Base-by-base conservation (phyloP, 2,329 filamentous ascomycete species). In the Albophoma yamanashiensis region DNA sequence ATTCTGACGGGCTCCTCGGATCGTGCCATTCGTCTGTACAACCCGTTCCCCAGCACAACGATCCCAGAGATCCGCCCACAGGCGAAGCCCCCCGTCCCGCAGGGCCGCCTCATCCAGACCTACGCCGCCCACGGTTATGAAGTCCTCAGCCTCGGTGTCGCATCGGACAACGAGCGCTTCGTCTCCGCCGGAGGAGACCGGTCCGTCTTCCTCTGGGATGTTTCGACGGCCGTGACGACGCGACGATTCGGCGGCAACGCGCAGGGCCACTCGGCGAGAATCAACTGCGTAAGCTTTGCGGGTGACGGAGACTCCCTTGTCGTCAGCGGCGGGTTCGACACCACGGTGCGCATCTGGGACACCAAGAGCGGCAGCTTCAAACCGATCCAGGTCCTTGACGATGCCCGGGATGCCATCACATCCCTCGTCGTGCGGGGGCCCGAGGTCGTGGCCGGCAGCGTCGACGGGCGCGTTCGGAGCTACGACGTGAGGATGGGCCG, bases 121-220 rank as follows among this genome's bases (percentile, higher is more conserved):
- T 99, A 96, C 76, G 79, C 86, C 42, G 91, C 89, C 2, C 94
- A 99, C 75, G 92, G 91, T 65, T 96, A 99, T 77, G 89, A 92
- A 67, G 89, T 99, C 9, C 86, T 97, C 62, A 89, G 90, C 65
- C 80, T 99, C 45, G 80, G 83, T 58, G 88, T 97, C 57, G 78
- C 84, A 9, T 70, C 78, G 31, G 88, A 91, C 76, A 99, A 99
- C 74, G 83, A 91, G 65, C 85, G 85, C 52, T 97, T 99, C 73
- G 88, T 87, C 12, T 92, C 88, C n/a, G 84, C 85, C 1, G 94
- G 94, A 65, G 94, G 94, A 61, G 94, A 99, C 76, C 89, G 93
- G 67, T 82, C 84, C 62, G 91, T 96, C 0, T 97, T 97, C 70
- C 80, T 97, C 6, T 97, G 94, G 94, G 94, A 99, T 74, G 94